These are phyloP conservation scores for Carex kokanica DNA, from an alignment of 176 grass and related monocot genomes.

Conservation along the genomic window DNA sequence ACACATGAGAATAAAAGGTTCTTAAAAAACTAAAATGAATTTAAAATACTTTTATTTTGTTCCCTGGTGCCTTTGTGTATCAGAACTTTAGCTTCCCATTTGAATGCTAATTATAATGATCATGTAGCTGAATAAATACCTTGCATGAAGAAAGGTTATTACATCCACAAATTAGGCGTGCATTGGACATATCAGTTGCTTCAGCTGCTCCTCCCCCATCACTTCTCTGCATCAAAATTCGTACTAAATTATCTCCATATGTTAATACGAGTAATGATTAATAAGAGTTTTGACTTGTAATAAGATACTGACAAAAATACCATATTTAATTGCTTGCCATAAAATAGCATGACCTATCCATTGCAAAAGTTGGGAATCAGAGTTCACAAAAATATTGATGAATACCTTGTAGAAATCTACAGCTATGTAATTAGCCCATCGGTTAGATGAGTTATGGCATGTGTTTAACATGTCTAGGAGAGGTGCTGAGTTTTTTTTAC, in stretches of 20 bases:
- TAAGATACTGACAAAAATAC: neutral
- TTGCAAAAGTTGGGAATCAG: neutral
- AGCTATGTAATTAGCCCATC: slow-evolving; percentile 84
- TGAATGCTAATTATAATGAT: neutral
- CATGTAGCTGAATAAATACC: slow-evolving; percentile 46
- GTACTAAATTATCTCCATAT: neutral
- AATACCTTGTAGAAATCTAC: slow-evolving; percentile 83
- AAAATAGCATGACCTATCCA: neutral
- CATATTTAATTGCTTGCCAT: neutral
- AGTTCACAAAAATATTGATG: neutral
- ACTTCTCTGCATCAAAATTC: slow-evolving; percentile 53
- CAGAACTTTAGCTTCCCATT: neutral
- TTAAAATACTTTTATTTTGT: neutral
- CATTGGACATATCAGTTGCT: slow-evolving; percentile 65
- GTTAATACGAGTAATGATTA: neutral
- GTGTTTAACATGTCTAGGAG: slow-evolving; percentile 53
- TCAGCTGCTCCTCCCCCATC: slow-evolving; percentile 58
- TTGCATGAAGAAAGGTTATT: slow-evolving; percentile 50
- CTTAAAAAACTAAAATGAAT: neutral
- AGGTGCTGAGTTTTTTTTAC: slow-evolving; percentile 66
- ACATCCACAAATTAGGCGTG: slow-evolving; percentile 61
- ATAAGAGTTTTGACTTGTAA: neutral
- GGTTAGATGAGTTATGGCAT: slow-evolving; percentile 47
- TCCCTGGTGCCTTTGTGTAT: neutral
- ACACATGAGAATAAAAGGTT: neutral